phyloP scores from a whole-genome alignment of 2,329 filamentous ascomycete species.

The Pezicula carpinea region DNA sequence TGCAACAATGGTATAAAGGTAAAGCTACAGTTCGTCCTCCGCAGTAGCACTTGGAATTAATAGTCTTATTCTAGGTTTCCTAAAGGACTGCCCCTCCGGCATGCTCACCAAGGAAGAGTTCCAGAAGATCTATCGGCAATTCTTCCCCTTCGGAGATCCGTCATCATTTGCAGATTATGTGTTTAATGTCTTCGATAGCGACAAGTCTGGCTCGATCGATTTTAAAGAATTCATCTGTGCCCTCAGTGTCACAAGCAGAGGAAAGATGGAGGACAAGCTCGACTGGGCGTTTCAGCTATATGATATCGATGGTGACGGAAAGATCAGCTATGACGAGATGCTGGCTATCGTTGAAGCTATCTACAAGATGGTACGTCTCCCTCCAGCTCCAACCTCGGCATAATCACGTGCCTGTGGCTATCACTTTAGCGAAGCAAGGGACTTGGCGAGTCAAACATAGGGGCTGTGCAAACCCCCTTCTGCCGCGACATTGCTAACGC shows the following conservation, averaged over 20 bases:
- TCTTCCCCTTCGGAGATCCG: conserved; percentile 97
- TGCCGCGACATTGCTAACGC: conserved; percentile 4
- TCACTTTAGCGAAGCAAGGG: background rate
- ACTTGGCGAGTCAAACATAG: no score
- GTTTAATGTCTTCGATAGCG: conserved; percentile 97
- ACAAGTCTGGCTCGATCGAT: conserved; percentile 96
- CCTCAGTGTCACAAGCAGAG: conserved; percentile 90
- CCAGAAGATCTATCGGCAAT: conserved; percentile 99
- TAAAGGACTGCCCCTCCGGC: conserved; percentile 96
- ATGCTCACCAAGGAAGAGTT: conserved; percentile 98
- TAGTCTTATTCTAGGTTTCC: conserved; percentile 61
- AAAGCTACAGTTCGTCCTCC: conserved; percentile 27
- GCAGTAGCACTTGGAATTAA: conserved; percentile 7
- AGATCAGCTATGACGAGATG: conserved; percentile 99
- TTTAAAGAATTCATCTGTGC: conserved; percentile 99
- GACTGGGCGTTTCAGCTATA: conserved; percentile 99
- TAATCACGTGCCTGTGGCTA: background rate
- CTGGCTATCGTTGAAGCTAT: conserved; percentile 97
- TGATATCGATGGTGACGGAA: conserved; percentile 97
- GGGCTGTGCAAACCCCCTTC: background rate
- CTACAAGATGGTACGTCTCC: conserved; percentile 85
- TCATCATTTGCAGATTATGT: conserved; percentile 98
- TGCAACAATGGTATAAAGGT: conserved; percentile 99
- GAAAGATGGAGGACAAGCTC: conserved; percentile 98
- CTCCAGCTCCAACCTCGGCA: background rate